Percentiles rank a stretch among this genome's conserved stretches.
phyloP scores from a whole-genome alignment of 1,139 yeast genomes.

The Geotrichum europaeum region DNA sequence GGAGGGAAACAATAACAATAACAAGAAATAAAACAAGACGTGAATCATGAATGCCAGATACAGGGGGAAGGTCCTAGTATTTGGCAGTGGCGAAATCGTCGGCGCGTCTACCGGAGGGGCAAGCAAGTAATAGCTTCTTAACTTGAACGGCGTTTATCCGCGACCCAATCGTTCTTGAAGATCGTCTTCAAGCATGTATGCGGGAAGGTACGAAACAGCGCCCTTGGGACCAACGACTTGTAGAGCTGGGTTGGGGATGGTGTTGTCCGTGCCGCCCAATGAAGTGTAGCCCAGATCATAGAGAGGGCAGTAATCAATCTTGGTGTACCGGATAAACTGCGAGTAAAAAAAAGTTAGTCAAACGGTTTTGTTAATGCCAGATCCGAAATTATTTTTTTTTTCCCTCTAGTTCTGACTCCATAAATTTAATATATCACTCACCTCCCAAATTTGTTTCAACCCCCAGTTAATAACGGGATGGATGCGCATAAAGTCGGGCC shows the following conservation, averaged over 20 bases:
- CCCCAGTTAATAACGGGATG: constrained; percentile 84
- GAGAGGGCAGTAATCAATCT: constrained; percentile 56
- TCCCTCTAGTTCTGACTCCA: background rate
- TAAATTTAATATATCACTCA: background rate
- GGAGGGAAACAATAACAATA: background rate
- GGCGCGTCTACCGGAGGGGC: no score
- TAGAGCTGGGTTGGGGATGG: constrained; percentile 59
- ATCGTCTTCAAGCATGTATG: constrained; percentile 12
- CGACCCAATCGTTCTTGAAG: constrained; percentile 13
- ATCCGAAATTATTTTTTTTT: background rate
- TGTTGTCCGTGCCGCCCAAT: constrained; percentile 65
- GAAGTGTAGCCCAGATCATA: constrained; percentile 80
- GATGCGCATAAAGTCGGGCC: constrained; percentile 78
- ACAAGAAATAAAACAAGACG: background rate
- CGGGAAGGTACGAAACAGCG: constrained; percentile 9
- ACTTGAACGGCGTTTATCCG: background rate
- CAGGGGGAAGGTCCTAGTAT: no score
- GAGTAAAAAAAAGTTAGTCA: constrained; percentile 3
- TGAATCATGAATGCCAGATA: background rate
- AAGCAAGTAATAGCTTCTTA: background rate
- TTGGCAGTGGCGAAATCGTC: no score
- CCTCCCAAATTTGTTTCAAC: constrained; percentile 70
- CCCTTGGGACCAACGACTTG: constrained; percentile 29
- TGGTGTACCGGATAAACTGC: constrained; percentile 45
- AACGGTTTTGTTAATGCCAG: background rate